phyloP scores from a whole-genome alignment of 2,329 filamentous ascomycete genomes.

The Talaromyces amestolkiae region DNA sequence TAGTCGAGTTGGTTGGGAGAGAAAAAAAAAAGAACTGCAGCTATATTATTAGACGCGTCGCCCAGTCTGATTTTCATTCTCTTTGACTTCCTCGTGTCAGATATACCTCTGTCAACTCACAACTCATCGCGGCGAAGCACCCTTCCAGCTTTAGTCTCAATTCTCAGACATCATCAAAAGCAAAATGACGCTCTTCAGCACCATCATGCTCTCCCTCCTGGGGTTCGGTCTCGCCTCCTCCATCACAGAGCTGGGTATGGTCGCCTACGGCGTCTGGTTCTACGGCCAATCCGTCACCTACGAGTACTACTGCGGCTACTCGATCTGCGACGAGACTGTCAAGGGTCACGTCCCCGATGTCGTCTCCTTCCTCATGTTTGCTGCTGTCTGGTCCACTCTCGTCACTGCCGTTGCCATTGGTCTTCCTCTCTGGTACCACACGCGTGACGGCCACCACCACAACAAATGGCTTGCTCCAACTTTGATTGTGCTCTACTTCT shows the following conservation, averaged over 20 bases:
- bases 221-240: conserved; percentile 27
- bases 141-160: not conserved
- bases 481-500: conserved; percentile 26
- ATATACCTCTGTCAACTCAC: not conserved
- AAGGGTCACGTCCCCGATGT: conserved; percentile 24
- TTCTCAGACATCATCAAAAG: not conserved
- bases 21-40: not conserved
- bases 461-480: conserved; percentile 25
- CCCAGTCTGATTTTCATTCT: not conserved
- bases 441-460: conserved; percentile 22
- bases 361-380: conserved; percentile 27
- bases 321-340: conserved; percentile 18
- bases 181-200: conserved; percentile 23
- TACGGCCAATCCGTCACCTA: conserved; percentile 13
- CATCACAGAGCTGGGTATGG: conserved; percentile 31
- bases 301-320: conserved; percentile 14
- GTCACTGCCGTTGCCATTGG: conserved; percentile 22
- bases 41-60: conserved; percentile 4
- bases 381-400: conserved; percentile 29
- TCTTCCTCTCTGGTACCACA: conserved; percentile 25
- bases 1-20: not conserved
- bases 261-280: conserved; percentile 22
- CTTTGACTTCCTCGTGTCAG: not conserved
- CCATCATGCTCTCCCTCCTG: conserved; percentile 27
- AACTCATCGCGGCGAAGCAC: not conserved